Base-by-base conservation (phyloP, 2,329 filamentous ascomycete genomes). In the Xylariaceae sp. region DNA sequence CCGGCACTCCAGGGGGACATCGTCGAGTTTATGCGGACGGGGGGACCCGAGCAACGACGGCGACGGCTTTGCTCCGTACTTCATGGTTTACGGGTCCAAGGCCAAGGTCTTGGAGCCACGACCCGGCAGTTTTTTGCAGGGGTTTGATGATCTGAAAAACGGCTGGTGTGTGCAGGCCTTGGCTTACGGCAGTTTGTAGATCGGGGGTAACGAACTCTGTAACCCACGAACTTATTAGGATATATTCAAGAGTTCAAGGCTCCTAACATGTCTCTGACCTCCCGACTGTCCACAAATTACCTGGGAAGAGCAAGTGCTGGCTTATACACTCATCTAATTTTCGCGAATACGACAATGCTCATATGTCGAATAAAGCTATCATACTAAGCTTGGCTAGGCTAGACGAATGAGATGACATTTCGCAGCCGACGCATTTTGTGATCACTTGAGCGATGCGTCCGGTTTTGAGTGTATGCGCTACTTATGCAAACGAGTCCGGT, bases 1-100 rank as follows among this genome's bases (percentile, higher is more conserved):
- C 54, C 58, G 0, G 62, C 59, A 3, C 44, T 77, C 44, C 75
- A 77, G 53, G 64, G 69, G 23, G 75, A 74, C 57, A 66, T 77
- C 20, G 67, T 69, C 1, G 64, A 63, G 32, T 77, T 76, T 47
- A 70, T 66, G 2, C 52, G 57, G 45, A 67, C 23, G 55, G 1
- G 73, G 73, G 0, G 57, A 67, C 45, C 74, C 75, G 7, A 70
- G 68, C n/a, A 42, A 26, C 9, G 23, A 9, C 4, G 23, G 23
- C 23, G 50, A 40, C 10, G 37, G 46, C 23, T 32, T 42, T 2
- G 55, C 26, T 7, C 51, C 54, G 20, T 43, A 29, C 3, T 71
- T 69, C 46, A 67, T 67, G 2, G 21, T 44, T 20, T 71, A 70
- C 43, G 69, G 70, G 14, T 16, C 40, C 1, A 53, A 57, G 1